Evolutionary conservation across 2,329 filamentous ascomycete genomes (phyloP).

Genomic region (Clonostachys rosea): DNA sequence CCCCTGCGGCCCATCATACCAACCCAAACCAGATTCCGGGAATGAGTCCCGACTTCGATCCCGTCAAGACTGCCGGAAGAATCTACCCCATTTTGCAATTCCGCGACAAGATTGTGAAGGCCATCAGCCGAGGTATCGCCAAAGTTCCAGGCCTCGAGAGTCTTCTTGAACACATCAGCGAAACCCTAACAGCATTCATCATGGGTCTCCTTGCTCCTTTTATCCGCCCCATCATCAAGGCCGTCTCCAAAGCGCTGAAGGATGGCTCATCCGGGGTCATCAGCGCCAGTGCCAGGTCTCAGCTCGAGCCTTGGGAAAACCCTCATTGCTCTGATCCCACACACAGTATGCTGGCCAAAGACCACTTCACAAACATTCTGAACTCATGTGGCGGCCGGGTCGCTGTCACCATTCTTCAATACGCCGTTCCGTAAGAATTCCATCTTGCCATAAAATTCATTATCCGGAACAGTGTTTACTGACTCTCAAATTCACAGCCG

Average conservation of each 20-base stretch:
- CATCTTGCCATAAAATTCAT: background rate
- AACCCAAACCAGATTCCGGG: slow-evolving; percentile 63
- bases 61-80: slow-evolving; percentile 68
- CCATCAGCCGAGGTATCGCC: slow-evolving; percentile 78
- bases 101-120: slow-evolving; percentile 87
- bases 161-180: slow-evolving; percentile 89
- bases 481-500: slow-evolving; percentile 40
- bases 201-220: slow-evolving; percentile 89
- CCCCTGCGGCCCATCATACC: slow-evolving; percentile 24
- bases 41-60: slow-evolving; percentile 73
- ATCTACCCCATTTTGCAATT: slow-evolving; percentile 96
- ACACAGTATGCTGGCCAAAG: slow-evolving; percentile 79
- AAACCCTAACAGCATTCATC: slow-evolving; percentile 88
- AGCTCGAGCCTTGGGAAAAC: slow-evolving; percentile 78
- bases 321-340: slow-evolving; percentile 72
- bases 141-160: slow-evolving; percentile 89
- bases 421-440: slow-evolving; percentile 66
- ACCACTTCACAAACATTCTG: slow-evolving; percentile 76
- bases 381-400: slow-evolving; percentile 74
- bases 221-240: slow-evolving; percentile 84
- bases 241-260: slow-evolving; percentile 80
- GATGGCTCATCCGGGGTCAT: slow-evolving; percentile 73
- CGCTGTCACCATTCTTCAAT: slow-evolving; percentile 74
- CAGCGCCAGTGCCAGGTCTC: slow-evolving; percentile 64
- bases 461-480: background rate